Evolutionary conservation across 305 asterid species (phyloP).

Genomic region (Plantago rigida): DNA sequence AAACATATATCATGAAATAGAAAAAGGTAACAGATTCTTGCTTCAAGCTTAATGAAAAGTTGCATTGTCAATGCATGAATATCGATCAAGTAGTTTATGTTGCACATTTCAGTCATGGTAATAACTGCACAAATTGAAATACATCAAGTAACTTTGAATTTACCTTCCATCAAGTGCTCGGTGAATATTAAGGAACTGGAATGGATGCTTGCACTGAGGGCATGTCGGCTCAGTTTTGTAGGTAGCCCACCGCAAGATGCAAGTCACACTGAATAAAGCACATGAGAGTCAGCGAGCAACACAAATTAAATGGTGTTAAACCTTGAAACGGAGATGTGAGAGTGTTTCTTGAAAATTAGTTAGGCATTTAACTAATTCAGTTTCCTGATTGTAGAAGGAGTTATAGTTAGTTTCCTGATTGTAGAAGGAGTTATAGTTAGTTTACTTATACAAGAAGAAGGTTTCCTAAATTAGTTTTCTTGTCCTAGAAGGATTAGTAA

Average conservation of each 20-base stretch:
- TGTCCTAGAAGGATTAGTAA: no score
- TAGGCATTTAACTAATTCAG: no score
- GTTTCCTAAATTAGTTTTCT: no score
- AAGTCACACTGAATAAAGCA: slow-evolving; percentile 50
- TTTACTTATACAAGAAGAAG: no score
- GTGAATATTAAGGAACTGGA: slow-evolving; percentile 59
- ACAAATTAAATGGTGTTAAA: slow-evolving; percentile 15
- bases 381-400: no score
- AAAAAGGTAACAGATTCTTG: neutral
- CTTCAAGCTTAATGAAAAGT: neutral
- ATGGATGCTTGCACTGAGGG: slow-evolving; percentile 78
- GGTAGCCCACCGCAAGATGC: slow-evolving; percentile 80
- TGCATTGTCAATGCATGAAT: no score
- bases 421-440: no score
- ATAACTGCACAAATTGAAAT: no score
- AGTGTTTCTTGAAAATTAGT: no score
- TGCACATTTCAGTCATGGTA: neutral
- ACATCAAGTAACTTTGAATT: neutral
- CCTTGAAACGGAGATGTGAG: no score
- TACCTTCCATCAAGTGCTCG: slow-evolving; percentile 87
- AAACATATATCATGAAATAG: slow-evolving; percentile 11
- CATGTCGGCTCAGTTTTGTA: slow-evolving; percentile 69
- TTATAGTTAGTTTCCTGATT: no score
- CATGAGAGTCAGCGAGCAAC: slow-evolving; percentile 12
- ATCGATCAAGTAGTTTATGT: neutral